These are phyloP conservation scores for Thelephora terrestris DNA, from an alignment of 1,284 basidiomycete genomes.

Conservation along the genomic window DNA sequence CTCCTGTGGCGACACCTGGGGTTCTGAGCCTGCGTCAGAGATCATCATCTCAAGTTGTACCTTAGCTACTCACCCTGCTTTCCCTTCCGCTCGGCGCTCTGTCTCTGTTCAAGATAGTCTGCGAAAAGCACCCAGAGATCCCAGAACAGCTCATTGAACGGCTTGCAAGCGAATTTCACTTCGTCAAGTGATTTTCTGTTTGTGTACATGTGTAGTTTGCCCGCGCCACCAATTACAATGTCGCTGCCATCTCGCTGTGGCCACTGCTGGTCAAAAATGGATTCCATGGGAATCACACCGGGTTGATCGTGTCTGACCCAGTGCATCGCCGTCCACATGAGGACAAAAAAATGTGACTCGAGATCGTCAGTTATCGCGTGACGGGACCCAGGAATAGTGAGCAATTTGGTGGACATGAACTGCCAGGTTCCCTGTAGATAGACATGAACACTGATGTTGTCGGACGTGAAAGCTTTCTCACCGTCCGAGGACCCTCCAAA, in stretches of 20 bases:
- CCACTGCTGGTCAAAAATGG: neutral
- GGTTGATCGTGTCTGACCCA: conserved; percentile 3
- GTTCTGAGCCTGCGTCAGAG: neutral
- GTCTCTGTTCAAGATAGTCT: neutral
- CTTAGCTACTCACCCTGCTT: neutral
- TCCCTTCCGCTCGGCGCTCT: neutral
- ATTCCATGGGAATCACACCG: neutral
- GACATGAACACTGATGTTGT: neutral
- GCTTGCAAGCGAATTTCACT: neutral
- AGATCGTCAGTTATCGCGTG: conserved; percentile 10
- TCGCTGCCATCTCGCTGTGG: neutral
- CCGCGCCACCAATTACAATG: neutral
- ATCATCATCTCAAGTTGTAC: neutral
- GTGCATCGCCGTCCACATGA: conserved; percentile 4
- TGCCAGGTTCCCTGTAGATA: no score
- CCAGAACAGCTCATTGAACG: neutral
- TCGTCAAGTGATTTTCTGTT: neutral
- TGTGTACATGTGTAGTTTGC: neutral
- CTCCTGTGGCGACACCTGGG: no score
- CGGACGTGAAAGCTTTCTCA: neutral
- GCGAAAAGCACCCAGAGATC: neutral
- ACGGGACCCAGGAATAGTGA: neutral
- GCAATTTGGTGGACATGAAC: conserved; percentile 6
- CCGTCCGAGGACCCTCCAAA: neutral
- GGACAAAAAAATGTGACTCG: conserved; percentile 9